Evolutionary conservation across 1,284 basidiomycete genomes (phyloP).

Genomic region (Hymenochaete sp.): DNA sequence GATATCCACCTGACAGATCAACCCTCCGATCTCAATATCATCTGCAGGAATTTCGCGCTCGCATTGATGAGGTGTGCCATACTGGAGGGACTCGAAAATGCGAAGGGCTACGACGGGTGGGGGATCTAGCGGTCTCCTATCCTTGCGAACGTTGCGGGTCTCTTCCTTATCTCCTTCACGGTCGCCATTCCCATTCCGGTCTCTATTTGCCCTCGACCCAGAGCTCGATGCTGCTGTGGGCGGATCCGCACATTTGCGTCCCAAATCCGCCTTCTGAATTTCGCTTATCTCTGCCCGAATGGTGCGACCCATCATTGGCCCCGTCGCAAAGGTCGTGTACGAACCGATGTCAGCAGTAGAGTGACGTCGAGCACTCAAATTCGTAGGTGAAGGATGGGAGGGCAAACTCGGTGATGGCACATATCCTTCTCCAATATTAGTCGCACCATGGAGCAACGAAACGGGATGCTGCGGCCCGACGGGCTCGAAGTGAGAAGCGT

Average conservation of each 20-base stretch:
- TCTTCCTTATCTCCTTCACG: slow-evolving; percentile 1
- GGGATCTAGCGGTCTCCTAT: slow-evolving; percentile 54
- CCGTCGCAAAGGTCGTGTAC: slow-evolving; percentile 45
- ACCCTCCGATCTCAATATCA: slow-evolving; percentile 26
- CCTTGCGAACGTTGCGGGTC: slow-evolving; percentile 22
- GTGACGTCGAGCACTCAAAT: slow-evolving; percentile 10
- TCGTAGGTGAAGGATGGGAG: slow-evolving; percentile 5
- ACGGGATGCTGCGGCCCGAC: not conserved
- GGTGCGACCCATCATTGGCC: slow-evolving; percentile 50
- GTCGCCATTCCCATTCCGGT: slow-evolving; percentile 1
- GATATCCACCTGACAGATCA: slow-evolving; percentile 25
- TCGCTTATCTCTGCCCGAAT: slow-evolving; percentile 53
- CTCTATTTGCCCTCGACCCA: not conserved
- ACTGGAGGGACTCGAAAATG: slow-evolving; percentile 37
- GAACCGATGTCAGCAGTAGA: slow-evolving; percentile 26
- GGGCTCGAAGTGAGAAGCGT: not conserved
- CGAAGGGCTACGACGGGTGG: slow-evolving; percentile 51
- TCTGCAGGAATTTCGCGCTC: slow-evolving; percentile 42
- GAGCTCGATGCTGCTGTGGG: slow-evolving; percentile 5
- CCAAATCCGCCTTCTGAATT: slow-evolving; percentile 56
- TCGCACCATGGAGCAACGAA: not conserved
- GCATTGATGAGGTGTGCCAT: slow-evolving; percentile 29
- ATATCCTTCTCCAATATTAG: not conserved
- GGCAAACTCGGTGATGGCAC: not conserved
- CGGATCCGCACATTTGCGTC: slow-evolving; percentile 43